Evolutionary conservation across 1,284 basidiomycete species (phyloP).

Genomic region (Pseudozyma thailandica): DNA sequence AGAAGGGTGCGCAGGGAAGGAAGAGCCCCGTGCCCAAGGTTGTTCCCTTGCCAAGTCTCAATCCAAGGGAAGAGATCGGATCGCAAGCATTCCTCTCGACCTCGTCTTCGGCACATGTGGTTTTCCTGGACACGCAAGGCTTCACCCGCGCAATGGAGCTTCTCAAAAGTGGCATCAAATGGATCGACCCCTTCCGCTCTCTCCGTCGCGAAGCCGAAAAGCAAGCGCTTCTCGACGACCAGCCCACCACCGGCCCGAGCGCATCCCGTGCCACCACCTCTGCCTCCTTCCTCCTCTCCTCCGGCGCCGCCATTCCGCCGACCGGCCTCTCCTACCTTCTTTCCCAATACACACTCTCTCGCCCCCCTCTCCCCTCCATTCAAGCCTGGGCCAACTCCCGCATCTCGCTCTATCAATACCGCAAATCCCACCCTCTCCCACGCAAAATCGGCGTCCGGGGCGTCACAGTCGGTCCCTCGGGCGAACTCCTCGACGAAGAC

Average conservation of each 20-base stretch:
- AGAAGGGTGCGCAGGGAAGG: conserved; percentile 5
- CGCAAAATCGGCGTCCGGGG: conserved; percentile 57
- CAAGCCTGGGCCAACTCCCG: conserved; percentile 49
- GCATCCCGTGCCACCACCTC: conserved; percentile 6
- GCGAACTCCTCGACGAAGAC: conserved; percentile 65
- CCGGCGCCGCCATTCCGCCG: conserved; percentile 27
- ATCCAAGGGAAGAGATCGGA: conserved; percentile 25
- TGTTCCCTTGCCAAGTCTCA: conserved; percentile 37
- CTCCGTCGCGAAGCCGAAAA: conserved; percentile 12
- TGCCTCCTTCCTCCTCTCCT: conserved; percentile 20
- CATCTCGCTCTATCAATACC: conserved; percentile 55
- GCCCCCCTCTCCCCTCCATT: conserved; percentile 46
- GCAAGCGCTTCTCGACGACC: conserved; percentile 6
- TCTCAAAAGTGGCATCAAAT: conserved; percentile 13
- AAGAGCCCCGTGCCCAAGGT: conserved; percentile 35
- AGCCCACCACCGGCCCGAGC: background rate
- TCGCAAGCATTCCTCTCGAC: conserved; percentile 43
- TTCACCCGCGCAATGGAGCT: conserved; percentile 47
- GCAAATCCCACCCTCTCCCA: conserved; percentile 54
- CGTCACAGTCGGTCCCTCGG: conserved; percentile 58
- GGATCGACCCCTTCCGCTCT: conserved; percentile 26
- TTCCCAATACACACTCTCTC: conserved; percentile 29
- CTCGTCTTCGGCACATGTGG: conserved; percentile 53
- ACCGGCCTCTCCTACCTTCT: conserved; percentile 53
- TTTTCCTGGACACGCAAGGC: conserved; percentile 58